phyloP scores from a whole-genome alignment of 2,329 filamentous ascomycete genomes.

The Apiospora aurea region DNA sequence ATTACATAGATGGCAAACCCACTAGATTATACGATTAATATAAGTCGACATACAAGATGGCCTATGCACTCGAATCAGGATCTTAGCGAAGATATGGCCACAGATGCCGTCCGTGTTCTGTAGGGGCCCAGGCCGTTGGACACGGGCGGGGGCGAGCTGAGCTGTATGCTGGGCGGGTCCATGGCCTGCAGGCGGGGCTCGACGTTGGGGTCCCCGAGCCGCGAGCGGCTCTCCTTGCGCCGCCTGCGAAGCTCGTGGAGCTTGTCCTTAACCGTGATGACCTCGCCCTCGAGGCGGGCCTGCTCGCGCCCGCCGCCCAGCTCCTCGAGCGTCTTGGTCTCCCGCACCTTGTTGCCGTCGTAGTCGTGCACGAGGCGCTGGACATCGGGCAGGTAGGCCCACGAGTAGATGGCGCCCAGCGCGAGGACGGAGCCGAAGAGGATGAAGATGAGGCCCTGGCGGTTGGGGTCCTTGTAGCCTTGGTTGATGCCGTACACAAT shows the following conservation, averaged over 20 bases:
- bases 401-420: conserved; percentile 57
- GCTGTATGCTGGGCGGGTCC: conserved; percentile 14
- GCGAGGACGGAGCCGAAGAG: conserved; percentile 58
- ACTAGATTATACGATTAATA: not conserved
- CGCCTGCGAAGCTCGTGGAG: conserved; percentile 27
- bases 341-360: conserved; percentile 45
- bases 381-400: conserved; percentile 58
- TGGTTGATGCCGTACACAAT: conserved; percentile 54
- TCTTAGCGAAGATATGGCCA: conserved; percentile 10
- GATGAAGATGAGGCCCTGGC: conserved; percentile 58
- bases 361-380: conserved; percentile 49
- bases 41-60: not conserved
- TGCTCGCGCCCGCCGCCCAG: conserved; percentile 56
- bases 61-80: not conserved
- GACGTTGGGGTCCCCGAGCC: not conserved
- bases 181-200: conserved; percentile 11
- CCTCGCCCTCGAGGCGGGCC: conserved; percentile 52
- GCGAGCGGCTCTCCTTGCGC: conserved; percentile 24
- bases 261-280: conserved; percentile 53
- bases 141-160: not conserved
- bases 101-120: conserved; percentile 11
- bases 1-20: not conserved
- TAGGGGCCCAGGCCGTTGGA: conserved; percentile 11
- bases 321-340: conserved; percentile 58
- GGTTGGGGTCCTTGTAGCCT: conserved; percentile 48